phyloP scores from a whole-genome alignment of 2,329 filamentous ascomycete species.

The Akanthomyces lecanii region DNA sequence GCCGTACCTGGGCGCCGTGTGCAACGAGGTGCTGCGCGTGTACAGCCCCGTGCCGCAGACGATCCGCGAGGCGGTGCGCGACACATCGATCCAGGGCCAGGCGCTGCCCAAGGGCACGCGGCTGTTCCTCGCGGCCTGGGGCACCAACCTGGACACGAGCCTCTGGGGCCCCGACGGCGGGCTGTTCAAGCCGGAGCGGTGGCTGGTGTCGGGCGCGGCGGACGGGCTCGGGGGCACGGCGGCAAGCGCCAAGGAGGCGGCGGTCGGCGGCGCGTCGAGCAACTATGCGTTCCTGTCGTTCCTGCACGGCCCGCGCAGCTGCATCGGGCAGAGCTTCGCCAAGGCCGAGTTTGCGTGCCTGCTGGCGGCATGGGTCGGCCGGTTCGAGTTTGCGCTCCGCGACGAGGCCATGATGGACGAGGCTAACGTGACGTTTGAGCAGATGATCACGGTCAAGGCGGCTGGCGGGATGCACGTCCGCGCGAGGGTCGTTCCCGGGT shows the following conservation, averaged over 20 bases:
- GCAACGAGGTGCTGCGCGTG: conserved; percentile 71
- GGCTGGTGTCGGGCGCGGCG: conserved; percentile 45
- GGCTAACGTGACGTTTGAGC: conserved; percentile 5
- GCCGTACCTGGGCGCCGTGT: conserved; percentile 65
- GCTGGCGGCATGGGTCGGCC: conserved; percentile 57
- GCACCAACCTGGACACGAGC: conserved; percentile 57
- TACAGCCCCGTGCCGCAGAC: conserved; percentile 62
- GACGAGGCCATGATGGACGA: conserved; percentile 3
- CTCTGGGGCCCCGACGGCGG: conserved; percentile 65
- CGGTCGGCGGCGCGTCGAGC: conserved; percentile 62
- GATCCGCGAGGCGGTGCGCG: conserved; percentile 52
- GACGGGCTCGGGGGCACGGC: conserved; percentile 21
- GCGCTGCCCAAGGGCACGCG: conserved; percentile 61
- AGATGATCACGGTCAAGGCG: conserved; percentile 3
- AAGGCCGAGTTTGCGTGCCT: conserved; percentile 71
- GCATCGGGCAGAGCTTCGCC: conserved; percentile 73
- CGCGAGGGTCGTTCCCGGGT: neutral
- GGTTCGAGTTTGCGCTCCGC: conserved; percentile 3
- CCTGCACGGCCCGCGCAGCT: conserved; percentile 75
- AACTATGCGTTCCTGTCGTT: conserved; percentile 76
- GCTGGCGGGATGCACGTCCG: neutral
- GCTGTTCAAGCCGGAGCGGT: conserved; percentile 66
- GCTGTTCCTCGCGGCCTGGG: conserved; percentile 53
- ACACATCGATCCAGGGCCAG: conserved; percentile 55
- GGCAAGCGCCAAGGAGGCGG: conserved; percentile 48